Base-by-base conservation (phyloP, 495 filamentous ascomycete species). In the Ascodesmis nigricans region DNA sequence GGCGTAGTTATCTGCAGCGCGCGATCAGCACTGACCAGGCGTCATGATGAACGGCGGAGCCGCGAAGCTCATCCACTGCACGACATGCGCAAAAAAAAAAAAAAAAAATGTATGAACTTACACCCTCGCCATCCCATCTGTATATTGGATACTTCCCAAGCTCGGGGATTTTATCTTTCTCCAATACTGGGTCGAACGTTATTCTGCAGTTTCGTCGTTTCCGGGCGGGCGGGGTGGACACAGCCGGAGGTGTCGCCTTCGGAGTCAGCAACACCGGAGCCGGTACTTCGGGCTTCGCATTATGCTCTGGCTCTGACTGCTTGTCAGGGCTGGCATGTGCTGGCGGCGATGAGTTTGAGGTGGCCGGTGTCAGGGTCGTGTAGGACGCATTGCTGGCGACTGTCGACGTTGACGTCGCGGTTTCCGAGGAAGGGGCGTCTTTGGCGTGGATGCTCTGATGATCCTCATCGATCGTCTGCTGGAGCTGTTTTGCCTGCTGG, bases 111-210 rank as follows among this genome's bases (percentile, higher is more conserved):
- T 31, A 45, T 41, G 39, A 23, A 47, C 49, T 22, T 52, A 52
- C 49, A 31, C 49, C 49, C 45, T 52, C 49, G 21, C 49, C 49
- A 32, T 52, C 47, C 31, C 40, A 47, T 27, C 49, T 40, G 33
- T 48, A 35, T 39, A 48, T 40, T 18, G 34, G 31, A 30, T 55
- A 54, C 48, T 44, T 56, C 50, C 43, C 56, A 57, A 43, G 63
- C 56, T 47, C 54, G 46, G 31, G 55, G 52, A 35, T 53, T 41
- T 50, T 57, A 55, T 47, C 56, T 44, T 52, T 61, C 33, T 52
- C 43, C n/a, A 52, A 33, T 14, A 32, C 26, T 15, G 49, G 49
- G 45, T 52, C 49, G 45, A 47, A 52, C 23, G 36, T 52, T 33
- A 47, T 26, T 19, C 22, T 42, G 38, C 38, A 50, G 19, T 50